A percentile compares a stretch with the other conserved stretches of the same genome.
These are phyloP conservation scores for Pelargonium fulgidum DNA, from an alignment of 441 rosid species.

Conservation along the genomic window DNA sequence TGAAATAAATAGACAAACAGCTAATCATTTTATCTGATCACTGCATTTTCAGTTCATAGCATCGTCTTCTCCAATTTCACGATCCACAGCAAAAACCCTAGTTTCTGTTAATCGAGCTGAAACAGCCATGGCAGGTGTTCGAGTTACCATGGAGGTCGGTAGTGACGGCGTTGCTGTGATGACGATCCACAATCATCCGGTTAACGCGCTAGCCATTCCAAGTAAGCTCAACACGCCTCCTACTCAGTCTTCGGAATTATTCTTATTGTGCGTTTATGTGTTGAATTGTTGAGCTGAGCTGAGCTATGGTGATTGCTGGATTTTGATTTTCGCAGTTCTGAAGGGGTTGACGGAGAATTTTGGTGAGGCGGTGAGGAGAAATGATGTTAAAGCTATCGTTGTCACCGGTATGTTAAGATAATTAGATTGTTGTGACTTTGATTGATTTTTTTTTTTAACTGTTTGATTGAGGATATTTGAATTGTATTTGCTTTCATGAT, in stretches of 20 bases:
- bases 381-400: constrained; percentile 78
- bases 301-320: constrained; percentile 1
- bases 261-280: background rate
- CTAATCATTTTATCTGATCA: background rate
- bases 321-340: constrained; percentile 41
- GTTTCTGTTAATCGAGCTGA: background rate
- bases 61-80: background rate
- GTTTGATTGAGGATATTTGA: background rate
- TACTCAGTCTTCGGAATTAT: background rate
- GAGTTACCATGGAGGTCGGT: constrained; percentile 65
- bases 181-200: constrained; percentile 82
- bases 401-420: constrained; percentile 47
- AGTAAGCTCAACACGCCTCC: constrained; percentile 30
- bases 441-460: background rate
- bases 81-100: background rate
- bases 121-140: constrained; percentile 44
- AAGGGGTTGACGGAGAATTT: constrained; percentile 63
- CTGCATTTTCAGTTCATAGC: background rate
- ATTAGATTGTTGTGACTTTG: background rate
- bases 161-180: constrained; percentile 85
- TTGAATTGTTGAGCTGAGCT: constrained; percentile 3
- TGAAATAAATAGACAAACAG: background rate
- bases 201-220: constrained; percentile 71
- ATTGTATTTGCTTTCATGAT: background rate
- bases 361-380: constrained; percentile 54